These are phyloP conservation scores for Cyberlindnera subsufficiens DNA, from an alignment of 805 yeast species.

Conservation along the genomic window DNA sequence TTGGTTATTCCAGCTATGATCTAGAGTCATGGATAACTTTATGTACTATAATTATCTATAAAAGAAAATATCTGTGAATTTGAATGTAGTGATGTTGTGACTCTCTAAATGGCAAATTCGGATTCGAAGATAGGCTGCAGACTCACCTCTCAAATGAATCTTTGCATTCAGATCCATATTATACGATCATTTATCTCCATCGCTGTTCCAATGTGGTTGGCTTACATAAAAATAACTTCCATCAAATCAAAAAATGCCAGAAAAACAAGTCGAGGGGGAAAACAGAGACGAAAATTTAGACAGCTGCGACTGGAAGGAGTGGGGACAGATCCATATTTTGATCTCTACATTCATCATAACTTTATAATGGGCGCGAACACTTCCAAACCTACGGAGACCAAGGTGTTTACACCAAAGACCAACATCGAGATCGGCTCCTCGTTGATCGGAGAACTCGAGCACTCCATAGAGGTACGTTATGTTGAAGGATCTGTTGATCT, in stretches of 20 bases:
- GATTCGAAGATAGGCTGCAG: not conserved
- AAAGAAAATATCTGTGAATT: too few relatives aligned
- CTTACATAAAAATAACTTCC: too few relatives aligned
- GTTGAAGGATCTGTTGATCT: not conserved
- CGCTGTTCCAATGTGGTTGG: too few relatives aligned
- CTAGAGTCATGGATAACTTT: constrained; percentile 2
- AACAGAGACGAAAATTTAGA: too few relatives aligned
- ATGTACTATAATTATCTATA: not conserved
- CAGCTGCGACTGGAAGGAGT: too few relatives aligned
- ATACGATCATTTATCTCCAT: too few relatives aligned
- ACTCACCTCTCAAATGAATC: too few relatives aligned
- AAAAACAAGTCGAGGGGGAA: too few relatives aligned
- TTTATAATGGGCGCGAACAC: constrained; percentile 51
- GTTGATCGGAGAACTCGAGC: constrained; percentile 56
- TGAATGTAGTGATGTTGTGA: not conserved
- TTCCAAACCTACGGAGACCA: constrained; percentile 54
- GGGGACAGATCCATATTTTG: not conserved
- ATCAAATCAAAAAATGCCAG: too few relatives aligned
- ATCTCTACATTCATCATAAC: not conserved
- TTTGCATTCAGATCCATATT: too few relatives aligned
- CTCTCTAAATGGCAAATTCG: too few relatives aligned
- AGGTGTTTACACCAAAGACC: constrained; percentile 59
- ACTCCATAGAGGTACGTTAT: constrained; percentile 37
- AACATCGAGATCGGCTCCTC: constrained; percentile 66
- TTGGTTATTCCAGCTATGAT: constrained; percentile 17